These are phyloP conservation scores for Ogataea methylovora DNA, from an alignment of 805 yeast species.

Conservation along the genomic window DNA sequence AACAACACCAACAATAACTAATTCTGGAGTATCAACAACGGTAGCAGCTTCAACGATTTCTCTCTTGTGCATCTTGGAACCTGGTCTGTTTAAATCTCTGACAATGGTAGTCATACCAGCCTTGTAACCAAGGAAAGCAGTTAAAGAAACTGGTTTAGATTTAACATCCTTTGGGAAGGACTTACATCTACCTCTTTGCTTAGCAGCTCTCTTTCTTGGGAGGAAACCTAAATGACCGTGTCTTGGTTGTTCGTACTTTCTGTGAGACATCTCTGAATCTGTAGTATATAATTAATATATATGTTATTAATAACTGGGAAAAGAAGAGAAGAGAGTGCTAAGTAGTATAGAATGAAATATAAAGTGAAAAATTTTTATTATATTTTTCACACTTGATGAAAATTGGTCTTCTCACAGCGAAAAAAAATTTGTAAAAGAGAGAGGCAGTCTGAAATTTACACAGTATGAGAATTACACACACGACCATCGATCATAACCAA, in stretches of 20 bases:
- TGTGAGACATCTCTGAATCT: slow-evolving; percentile 82
- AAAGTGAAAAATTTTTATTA: too few relatives aligned
- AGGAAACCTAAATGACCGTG: slow-evolving; percentile 99
- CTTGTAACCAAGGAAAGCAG: slow-evolving; percentile 99
- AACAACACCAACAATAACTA: slow-evolving; percentile 99
- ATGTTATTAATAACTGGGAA: slow-evolving; percentile 3
- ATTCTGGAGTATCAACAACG: slow-evolving; percentile 98
- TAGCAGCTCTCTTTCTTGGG: slow-evolving; percentile 99
- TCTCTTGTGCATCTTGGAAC: slow-evolving; percentile 99
- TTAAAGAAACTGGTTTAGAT: slow-evolving; percentile 95
- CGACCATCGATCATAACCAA: too few relatives aligned
- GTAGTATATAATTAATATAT: slow-evolving; percentile 3
- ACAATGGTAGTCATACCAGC: slow-evolving; percentile 99
- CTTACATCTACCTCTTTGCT: slow-evolving; percentile 98
- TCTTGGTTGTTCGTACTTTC: slow-evolving; percentile 99
- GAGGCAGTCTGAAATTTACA: too few relatives aligned
- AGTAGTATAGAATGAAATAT: too few relatives aligned
- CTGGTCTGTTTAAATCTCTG: slow-evolving; percentile 99
- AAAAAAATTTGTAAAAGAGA: too few relatives aligned
- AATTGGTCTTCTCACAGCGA: too few relatives aligned
- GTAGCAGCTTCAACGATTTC: slow-evolving; percentile 99
- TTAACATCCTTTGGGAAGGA: slow-evolving; percentile 98
- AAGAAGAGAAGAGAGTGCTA: too few relatives aligned
- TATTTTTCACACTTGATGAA: too few relatives aligned
- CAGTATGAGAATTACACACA: too few relatives aligned